These are phyloP conservation scores for Phytophthora sp. DNA, from an alignment of 352 stramenopile genomes.

Conservation along the genomic window DNA sequence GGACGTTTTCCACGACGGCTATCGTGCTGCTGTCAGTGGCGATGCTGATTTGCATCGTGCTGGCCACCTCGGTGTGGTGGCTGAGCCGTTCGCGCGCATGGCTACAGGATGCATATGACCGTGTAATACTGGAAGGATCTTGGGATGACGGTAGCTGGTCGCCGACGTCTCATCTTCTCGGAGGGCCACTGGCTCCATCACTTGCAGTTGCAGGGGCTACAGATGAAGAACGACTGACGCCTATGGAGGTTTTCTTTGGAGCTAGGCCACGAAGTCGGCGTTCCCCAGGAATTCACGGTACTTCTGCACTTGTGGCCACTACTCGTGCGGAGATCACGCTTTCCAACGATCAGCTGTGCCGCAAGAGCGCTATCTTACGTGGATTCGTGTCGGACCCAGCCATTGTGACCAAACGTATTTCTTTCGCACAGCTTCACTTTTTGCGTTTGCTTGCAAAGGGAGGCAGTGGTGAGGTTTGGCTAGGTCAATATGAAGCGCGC, in stretches of 20 bases:
- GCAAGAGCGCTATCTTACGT: slow-evolving; percentile 55
- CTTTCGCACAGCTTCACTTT: slow-evolving; percentile 77
- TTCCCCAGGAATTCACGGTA: slow-evolving; percentile 29
- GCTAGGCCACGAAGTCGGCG: slow-evolving; percentile 41
- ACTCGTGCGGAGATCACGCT: slow-evolving; percentile 56
- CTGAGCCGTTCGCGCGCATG: slow-evolving; percentile 50
- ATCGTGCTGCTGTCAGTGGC: slow-evolving; percentile 55
- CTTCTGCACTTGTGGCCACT: slow-evolving; percentile 38
- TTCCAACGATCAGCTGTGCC: slow-evolving; percentile 74
- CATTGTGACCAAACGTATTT: slow-evolving; percentile 79
- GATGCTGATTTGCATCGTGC: slow-evolving; percentile 40
- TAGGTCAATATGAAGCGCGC: slow-evolving; percentile 75
- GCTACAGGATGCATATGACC: slow-evolving; percentile 42
- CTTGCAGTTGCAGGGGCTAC: slow-evolving; percentile 15
- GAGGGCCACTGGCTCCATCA: slow-evolving; percentile 28
- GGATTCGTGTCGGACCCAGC: slow-evolving; percentile 71
- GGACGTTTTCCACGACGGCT: slow-evolving; percentile 60
- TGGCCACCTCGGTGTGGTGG: slow-evolving; percentile 54
- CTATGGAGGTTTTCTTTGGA: slow-evolving; percentile 62
- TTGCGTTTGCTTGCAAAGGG: slow-evolving; percentile 74
- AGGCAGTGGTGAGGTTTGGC: slow-evolving; percentile 82
- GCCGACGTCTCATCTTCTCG: slow-evolving; percentile 38
- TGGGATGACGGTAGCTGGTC: slow-evolving; percentile 40
- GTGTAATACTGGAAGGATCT: slow-evolving; percentile 34
- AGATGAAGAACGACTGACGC: slow-evolving; percentile 44